Percentiles rank a stretch among this genome's conserved stretches.
phyloP scores from a whole-genome alignment of 768 basidiomycete genomes.

The Clathrus columnatus region DNA sequence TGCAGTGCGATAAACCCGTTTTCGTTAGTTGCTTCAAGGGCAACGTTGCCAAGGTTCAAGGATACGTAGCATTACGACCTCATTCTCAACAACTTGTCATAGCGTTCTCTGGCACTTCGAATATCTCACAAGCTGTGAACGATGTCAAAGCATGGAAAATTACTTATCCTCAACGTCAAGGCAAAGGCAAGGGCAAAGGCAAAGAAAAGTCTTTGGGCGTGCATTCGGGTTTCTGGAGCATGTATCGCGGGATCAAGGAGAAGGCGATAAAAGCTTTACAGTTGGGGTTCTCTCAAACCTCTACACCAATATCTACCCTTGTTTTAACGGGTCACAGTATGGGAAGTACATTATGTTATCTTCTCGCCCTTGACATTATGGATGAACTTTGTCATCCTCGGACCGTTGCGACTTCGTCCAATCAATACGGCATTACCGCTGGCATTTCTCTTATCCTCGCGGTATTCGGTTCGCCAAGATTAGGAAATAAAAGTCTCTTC shows the following conservation, averaged over 20 bases:
- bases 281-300: constrained; percentile 29
- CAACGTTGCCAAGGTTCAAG: constrained; percentile 35
- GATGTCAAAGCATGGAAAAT: constrained; percentile 35
- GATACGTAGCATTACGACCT: constrained; percentile 38
- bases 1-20: constrained; percentile 13
- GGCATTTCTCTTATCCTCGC: constrained; percentile 32
- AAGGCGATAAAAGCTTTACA: constrained; percentile 29
- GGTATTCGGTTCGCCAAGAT: constrained; percentile 44
- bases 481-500: constrained; percentile 36
- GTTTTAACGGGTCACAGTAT: constrained; percentile 51
- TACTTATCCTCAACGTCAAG: constrained; percentile 26
- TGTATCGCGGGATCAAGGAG: constrained; percentile 37
- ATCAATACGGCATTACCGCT: too few species aligned
- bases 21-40: constrained; percentile 35
- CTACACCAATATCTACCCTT: constrained; percentile 26
- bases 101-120: constrained; percentile 43
- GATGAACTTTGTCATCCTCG: too few species aligned
- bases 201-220: constrained; percentile 24
- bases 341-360: constrained; percentile 44
- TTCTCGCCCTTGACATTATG: constrained; percentile 42
- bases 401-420: too few species aligned
- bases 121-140: constrained; percentile 35
- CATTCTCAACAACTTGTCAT: constrained; percentile 38
- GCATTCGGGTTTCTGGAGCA: constrained; percentile 47
- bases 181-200: constrained; percentile 21